Percentiles rank a stretch among this genome's conserved stretches.
Evolutionary conservation across 768 basidiomycete species (phyloP).

Genomic region (Tylopilus sp.): DNA sequence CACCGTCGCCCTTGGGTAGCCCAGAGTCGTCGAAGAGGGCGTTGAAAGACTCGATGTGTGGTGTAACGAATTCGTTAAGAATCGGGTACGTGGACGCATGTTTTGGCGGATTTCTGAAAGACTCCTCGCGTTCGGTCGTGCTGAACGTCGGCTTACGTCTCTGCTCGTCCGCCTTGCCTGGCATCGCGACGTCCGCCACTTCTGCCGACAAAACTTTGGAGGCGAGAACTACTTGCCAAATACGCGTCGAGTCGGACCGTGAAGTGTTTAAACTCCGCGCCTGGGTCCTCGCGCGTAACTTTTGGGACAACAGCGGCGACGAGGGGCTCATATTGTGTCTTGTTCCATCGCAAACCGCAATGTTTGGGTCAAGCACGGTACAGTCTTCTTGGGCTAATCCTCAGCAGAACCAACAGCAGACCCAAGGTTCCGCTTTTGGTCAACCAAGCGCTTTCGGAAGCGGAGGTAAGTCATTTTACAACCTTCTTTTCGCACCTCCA

Average conservation of each 20-base stretch:
- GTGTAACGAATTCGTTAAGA: constrained; percentile 88
- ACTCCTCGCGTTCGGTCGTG: constrained; percentile 74
- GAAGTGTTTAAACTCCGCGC: constrained; percentile 19
- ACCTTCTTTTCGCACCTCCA: constrained; percentile 23
- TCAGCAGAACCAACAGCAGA: constrained; percentile 60
- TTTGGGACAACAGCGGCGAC: constrained; percentile 24
- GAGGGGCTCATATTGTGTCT: constrained; percentile 14
- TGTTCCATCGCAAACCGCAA: constrained; percentile 39
- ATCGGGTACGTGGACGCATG: constrained; percentile 69
- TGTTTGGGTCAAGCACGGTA: constrained; percentile 57
- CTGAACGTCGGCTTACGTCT: constrained; percentile 62
- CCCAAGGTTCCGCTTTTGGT: constrained; percentile 60
- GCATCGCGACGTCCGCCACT: constrained; percentile 38
- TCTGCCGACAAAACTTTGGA: too few relatives aligned
- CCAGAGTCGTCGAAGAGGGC: constrained; percentile 92
- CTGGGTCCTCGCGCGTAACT: constrained; percentile 9
- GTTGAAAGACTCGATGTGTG: constrained; percentile 96
- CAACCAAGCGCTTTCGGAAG: constrained; percentile 65
- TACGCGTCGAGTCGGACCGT: constrained; percentile 14
- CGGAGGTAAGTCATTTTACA: constrained; percentile 39
- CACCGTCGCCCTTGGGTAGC: constrained; percentile 66
- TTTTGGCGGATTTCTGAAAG: constrained; percentile 73
- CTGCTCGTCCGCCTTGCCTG: constrained; percentile 41
- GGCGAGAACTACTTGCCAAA: constrained; percentile 25
- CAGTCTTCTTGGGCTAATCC: constrained; percentile 68